These are phyloP conservation scores for Linum lewisii DNA, from an alignment of 345 rosid species.

Conservation along the genomic window DNA sequence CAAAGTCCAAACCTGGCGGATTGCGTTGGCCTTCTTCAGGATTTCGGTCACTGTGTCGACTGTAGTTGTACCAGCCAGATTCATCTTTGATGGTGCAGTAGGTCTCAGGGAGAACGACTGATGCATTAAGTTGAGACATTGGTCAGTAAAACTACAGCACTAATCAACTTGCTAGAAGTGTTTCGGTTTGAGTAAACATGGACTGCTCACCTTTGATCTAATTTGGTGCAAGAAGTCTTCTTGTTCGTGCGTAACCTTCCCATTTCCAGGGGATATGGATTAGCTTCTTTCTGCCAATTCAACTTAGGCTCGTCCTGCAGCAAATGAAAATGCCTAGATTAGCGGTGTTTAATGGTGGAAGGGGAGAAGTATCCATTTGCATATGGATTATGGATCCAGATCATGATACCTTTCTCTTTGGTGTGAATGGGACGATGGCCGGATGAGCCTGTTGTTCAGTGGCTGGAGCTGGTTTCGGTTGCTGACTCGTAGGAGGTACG, in stretches of 20 bases:
- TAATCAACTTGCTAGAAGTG: background rate
- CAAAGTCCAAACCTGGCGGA: conserved; percentile 73
- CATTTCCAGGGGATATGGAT: conserved; percentile 25
- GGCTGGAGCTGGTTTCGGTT: conserved; percentile 27
- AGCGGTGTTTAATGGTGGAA: conserved; percentile 8
- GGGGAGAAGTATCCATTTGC: background rate
- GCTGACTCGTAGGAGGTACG: conserved; percentile 22
- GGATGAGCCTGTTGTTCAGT: conserved; percentile 24
- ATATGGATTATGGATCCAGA: background rate
- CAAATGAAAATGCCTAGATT: conserved; percentile 16
- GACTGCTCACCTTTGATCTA: conserved; percentile 59
- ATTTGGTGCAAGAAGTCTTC: conserved; percentile 82
- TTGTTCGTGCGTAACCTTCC: conserved; percentile 40
- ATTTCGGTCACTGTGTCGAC: conserved; percentile 67
- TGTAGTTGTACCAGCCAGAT: conserved; percentile 31
- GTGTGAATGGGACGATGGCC: conserved; percentile 24
- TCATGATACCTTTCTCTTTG: conserved; percentile 39
- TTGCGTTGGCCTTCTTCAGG: conserved; percentile 89
- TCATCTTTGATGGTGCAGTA: conserved; percentile 29
- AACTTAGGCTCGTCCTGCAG: conserved; percentile 36
- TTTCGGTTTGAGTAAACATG: conserved; percentile 5
- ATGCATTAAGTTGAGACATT: background rate
- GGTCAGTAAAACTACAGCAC: background rate
- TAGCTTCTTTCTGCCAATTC: conserved; percentile 30
- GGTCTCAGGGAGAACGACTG: conserved; percentile 75